Evolutionary conservation across 768 basidiomycete species (phyloP).

Genomic region (Mycena vulgaris): DNA sequence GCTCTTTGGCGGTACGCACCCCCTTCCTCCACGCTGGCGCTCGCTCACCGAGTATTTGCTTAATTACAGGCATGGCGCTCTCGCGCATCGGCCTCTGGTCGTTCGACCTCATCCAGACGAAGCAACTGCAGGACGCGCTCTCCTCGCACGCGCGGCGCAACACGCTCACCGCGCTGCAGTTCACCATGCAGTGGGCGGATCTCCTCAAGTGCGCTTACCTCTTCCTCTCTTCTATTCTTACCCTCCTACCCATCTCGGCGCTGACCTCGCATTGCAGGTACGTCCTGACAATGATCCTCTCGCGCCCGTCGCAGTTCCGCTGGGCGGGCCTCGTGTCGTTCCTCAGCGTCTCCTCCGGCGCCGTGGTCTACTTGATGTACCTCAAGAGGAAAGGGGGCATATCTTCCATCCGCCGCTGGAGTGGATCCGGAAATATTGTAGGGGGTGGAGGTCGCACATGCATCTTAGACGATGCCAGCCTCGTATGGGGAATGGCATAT

Average conservation of each 20-base stretch:
- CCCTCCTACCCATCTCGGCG: too few relatives aligned
- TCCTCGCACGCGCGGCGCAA: slow-evolving; percentile 61
- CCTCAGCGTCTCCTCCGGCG: slow-evolving; percentile 47
- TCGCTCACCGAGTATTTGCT: too few relatives aligned
- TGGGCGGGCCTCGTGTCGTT: slow-evolving; percentile 45
- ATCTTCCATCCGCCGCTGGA: slow-evolving; percentile 44
- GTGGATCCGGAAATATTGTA: slow-evolving; percentile 39
- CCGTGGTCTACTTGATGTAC: slow-evolving; percentile 48
- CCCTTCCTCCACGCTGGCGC: too few relatives aligned
- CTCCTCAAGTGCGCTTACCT: slow-evolving; percentile 41
- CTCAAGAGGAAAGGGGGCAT: slow-evolving; percentile 51
- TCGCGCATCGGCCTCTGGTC: slow-evolving; percentile 66
- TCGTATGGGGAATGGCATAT: too few relatives aligned
- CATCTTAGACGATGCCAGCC: too few relatives aligned
- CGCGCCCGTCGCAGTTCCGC: slow-evolving; percentile 40
- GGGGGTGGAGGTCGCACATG: too few relatives aligned
- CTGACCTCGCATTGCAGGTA: too few relatives aligned
- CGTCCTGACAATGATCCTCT: slow-evolving; percentile 39
- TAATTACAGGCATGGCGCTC: slow-evolving; percentile 64
- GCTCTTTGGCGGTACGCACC: slow-evolving; percentile 58
- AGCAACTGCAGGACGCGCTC: slow-evolving; percentile 63
- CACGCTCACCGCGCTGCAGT: slow-evolving; percentile 56
- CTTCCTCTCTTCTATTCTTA: not conserved
- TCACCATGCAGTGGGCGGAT: slow-evolving; percentile 53
- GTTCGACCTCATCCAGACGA: slow-evolving; percentile 67